Percentiles rank a stretch among this genome's conserved stretches.
Evolutionary conservation across 1,284 basidiomycete genomes (phyloP).

Genomic region (Quambalaria eucalypti): DNA sequence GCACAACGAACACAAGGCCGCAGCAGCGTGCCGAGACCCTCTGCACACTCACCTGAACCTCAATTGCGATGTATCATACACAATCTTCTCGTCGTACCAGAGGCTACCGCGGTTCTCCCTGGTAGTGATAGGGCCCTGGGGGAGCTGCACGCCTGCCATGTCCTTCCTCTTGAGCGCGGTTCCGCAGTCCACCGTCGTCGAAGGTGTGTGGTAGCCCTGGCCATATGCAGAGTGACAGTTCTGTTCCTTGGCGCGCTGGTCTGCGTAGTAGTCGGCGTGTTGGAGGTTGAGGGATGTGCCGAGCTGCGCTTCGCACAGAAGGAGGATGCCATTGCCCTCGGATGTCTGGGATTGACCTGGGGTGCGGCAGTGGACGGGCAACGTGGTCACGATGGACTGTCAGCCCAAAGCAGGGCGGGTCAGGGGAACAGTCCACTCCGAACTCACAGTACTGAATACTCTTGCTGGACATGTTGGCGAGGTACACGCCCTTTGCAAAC

Average conservation of each 20-base stretch:
- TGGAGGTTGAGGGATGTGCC: not conserved
- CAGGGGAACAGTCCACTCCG: not conserved
- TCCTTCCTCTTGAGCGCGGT: not conserved
- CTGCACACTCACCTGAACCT: not conserved
- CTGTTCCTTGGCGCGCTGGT: no score
- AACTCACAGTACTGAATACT: conserved; percentile 56
- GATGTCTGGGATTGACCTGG: not conserved
- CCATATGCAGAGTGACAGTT: not conserved
- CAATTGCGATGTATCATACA: not conserved
- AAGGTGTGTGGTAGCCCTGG: not conserved
- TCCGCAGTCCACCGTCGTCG: not conserved
- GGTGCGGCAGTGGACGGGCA: no score
- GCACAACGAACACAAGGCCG: no score
- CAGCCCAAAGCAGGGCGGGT: not conserved
- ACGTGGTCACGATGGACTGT: not conserved
- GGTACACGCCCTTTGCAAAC: conserved; percentile 64
- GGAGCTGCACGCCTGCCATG: not conserved
- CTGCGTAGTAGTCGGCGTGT: not conserved
- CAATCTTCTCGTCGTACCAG: not conserved
- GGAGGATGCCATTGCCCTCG: not conserved
- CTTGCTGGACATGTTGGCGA: conserved; percentile 63
- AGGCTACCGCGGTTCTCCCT: not conserved
- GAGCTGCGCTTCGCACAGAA: not conserved
- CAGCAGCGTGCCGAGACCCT: no score
- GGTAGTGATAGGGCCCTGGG: not conserved